Conservation (phyloP, 768 basidiomycete species). For the Hericium erinaceus region DNA sequence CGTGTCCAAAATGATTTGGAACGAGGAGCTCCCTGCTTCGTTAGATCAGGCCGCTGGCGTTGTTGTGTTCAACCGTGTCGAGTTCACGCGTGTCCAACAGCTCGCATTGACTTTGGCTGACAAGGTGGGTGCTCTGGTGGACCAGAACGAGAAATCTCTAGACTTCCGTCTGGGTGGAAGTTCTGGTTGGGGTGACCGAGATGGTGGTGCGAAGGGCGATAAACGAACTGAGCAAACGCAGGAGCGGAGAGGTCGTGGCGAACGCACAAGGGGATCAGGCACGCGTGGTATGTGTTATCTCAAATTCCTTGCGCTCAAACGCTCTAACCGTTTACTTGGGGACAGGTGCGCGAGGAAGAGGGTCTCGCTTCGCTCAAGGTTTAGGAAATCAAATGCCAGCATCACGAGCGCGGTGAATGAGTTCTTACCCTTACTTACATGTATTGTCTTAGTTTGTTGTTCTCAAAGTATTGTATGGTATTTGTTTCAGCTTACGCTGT, state of each 20-base stretch:
- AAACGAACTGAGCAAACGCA: slow-evolving; percentile 74
- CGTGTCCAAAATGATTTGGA: slow-evolving; percentile 99
- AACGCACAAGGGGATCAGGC: slow-evolving; percentile 41
- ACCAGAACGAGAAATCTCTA: slow-evolving; percentile 85
- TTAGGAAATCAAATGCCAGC: slow-evolving; percentile 71
- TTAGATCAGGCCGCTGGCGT: slow-evolving; percentile 87
- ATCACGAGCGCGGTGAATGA: slow-evolving; percentile 16
- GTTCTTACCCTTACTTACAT: not conserved
- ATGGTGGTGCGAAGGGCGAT: slow-evolving; percentile 63
- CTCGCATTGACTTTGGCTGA: slow-evolving; percentile 86
- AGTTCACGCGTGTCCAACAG: slow-evolving; percentile 81
- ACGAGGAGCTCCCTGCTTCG: slow-evolving; percentile 87
- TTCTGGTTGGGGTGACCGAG: slow-evolving; percentile 55
- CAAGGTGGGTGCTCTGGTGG: slow-evolving; percentile 75
- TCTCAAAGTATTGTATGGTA: slow-evolving; percentile 9
- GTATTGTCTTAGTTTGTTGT: slow-evolving; percentile 12
- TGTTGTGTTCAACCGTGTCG: slow-evolving; percentile 88
- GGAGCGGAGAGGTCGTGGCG: slow-evolving; percentile 69
- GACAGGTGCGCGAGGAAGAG: slow-evolving; percentile 54
- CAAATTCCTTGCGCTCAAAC: not conserved
- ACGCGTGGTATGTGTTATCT: not conserved
- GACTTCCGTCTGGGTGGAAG: slow-evolving; percentile 74
- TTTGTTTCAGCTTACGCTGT: slow-evolving; percentile 1
- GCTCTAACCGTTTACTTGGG: slow-evolving; percentile 7
- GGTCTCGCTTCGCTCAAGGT: slow-evolving; percentile 76